Evolutionary conservation across 768 basidiomycete genomes (phyloP), one percentile per base, ranked within the genome.

Genomic region (Podaxis pistillaris): DNA sequence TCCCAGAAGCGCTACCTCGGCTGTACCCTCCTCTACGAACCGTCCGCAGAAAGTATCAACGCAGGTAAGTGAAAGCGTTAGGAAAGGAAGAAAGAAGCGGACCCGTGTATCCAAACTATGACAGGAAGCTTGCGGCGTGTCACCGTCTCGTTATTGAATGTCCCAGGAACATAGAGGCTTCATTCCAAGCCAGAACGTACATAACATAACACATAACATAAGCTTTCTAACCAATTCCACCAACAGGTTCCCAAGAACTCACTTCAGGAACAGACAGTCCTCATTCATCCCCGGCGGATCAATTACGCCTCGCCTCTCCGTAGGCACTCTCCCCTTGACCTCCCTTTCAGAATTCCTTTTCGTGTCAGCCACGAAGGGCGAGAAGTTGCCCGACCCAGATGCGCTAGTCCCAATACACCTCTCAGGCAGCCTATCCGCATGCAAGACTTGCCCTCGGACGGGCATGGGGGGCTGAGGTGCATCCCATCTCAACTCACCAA

Each of bases 211-310:
- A 33, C 33, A 33, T 9, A 33, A 33, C 33, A 33, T 33, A 33
- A 33, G 33, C 33, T 33, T 33, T 9, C 33, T 33, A 7, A 69
- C 65, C 41, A n/a, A 44, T 44, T 44, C 33, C 9, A 33, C 19
- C 44, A 46, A 7, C 8, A 50, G 2, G 37, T 33, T 8, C 52
- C 51, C 15, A 73, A 74, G 40, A 67, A 64, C 66, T 13, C 40
- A 78, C 76, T 76, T 78, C 13, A 79, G 67, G 53, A 76, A 77
- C 11, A 80, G 62, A 62, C 79, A 82, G 63, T 80, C 79, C 58
- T 78, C 79, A 5, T 73, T 68, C 17, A 46, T 49, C 33, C 28
- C 40, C 24, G 30, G 58, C 41, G 56, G 64, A 37, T 56, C 54
- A 40, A 55, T 55, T 7, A 22, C 37, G 3, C 4, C 52, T 33